These are phyloP conservation scores for Chenopodium quinoa DNA, from an alignment of 148 eudicot species.

Conservation along the genomic window DNA sequence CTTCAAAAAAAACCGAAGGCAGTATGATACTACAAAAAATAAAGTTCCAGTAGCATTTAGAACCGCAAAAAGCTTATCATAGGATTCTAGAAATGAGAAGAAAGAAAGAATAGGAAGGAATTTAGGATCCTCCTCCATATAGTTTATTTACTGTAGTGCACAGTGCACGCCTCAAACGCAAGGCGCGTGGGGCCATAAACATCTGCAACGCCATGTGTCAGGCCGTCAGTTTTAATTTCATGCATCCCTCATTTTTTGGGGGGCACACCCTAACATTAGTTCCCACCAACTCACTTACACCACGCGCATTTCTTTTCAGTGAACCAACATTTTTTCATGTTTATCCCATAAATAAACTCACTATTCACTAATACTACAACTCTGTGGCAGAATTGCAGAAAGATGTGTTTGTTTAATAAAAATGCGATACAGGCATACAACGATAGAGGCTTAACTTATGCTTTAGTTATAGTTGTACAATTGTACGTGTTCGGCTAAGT, in stretches of 20 bases:
- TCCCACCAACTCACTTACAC: background rate
- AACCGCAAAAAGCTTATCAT: constrained; percentile 18
- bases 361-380: too few relatives aligned
- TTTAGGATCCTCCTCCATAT: background rate
- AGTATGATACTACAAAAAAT: too few relatives aligned
- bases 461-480: too few relatives aligned
- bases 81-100: constrained; percentile 19
- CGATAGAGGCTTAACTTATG: too few relatives aligned
- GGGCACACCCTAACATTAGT: background rate
- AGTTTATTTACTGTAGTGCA: background rate
- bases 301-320: background rate
- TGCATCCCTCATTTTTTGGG: constrained; percentile 1
- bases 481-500: too few relatives aligned
- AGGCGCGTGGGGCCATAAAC: constrained; percentile 26
- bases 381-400: too few relatives aligned
- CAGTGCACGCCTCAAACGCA: constrained; percentile 20
- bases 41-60: background rate
- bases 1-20: too few relatives aligned
- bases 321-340: background rate
- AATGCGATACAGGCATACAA: too few relatives aligned
- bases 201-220: constrained; percentile 20
- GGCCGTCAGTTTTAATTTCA: constrained; percentile 5
- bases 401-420: too few relatives aligned
- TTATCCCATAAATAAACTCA: background rate
- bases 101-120: background rate